A percentile compares a stretch with the other conserved stretches of the same genome.
These are phyloP conservation scores for Ajuga reptans DNA, from an alignment of 305 asterid genomes.

Conservation along the genomic window DNA sequence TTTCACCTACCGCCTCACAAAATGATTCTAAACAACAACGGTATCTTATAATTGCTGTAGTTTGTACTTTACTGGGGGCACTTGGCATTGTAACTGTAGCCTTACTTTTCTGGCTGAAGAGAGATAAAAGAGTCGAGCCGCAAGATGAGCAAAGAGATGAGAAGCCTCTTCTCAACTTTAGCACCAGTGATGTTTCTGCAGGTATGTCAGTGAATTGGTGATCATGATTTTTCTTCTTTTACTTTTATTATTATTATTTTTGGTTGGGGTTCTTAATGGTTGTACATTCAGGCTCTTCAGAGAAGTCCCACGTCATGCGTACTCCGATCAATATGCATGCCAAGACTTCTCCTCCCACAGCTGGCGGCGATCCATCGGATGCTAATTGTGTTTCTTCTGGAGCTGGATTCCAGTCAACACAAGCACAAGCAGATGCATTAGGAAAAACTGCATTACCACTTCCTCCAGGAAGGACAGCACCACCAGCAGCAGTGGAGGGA, in stretches of 20 bases:
- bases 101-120: conserved; percentile 35
- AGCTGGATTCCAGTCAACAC: conserved; percentile 26
- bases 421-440: conserved; percentile 19
- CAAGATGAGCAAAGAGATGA: conserved; percentile 46
- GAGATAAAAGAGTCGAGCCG: conserved; percentile 29
- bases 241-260: neutral
- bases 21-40: neutral
- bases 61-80: conserved; percentile 40
- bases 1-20: conserved; percentile 14
- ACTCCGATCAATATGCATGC: conserved; percentile 22
- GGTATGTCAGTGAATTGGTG: conserved; percentile 29
- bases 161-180: conserved; percentile 58
- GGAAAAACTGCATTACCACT: conserved; percentile 41
- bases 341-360: conserved; percentile 31
- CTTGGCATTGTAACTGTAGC: conserved; percentile 38
- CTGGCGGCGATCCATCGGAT: conserved; percentile 10
- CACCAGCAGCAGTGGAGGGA: conserved; percentile 27
- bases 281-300: conserved; percentile 39
- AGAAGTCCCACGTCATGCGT: conserved; percentile 25
- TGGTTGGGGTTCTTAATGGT: neutral
- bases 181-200: conserved; percentile 39
- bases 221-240: neutral
- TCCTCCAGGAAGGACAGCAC: conserved; percentile 49
- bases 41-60: conserved; percentile 33
- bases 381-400: conserved; percentile 24